These are phyloP conservation scores for Aspergillus novoparasiticus DNA, from an alignment of 2,329 filamentous ascomycete species.

Conservation along the genomic window DNA sequence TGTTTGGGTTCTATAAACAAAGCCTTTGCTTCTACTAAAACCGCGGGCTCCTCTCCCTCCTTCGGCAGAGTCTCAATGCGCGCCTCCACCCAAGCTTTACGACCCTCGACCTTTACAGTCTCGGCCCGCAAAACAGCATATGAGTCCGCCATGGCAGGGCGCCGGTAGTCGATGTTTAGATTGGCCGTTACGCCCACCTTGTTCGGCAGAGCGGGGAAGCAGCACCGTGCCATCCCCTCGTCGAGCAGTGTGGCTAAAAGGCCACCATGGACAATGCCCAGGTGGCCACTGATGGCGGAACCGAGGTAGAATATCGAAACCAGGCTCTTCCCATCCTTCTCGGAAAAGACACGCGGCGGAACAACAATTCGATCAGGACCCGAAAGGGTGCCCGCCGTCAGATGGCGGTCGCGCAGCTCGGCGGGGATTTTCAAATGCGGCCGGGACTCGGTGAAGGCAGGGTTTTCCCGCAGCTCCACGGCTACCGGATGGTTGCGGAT, in stretches of 20 bases:
- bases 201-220: constrained; percentile 84
- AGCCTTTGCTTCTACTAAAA: constrained; percentile 80
- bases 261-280: constrained; percentile 87
- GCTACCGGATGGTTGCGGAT: constrained; percentile 78
- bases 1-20: constrained; percentile 87
- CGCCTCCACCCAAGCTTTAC: constrained; percentile 93
- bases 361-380: constrained; percentile 77
- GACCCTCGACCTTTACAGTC: constrained; percentile 83
- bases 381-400: constrained; percentile 78
- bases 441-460: constrained; percentile 72
- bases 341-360: constrained; percentile 76
- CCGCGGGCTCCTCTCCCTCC: constrained; percentile 62
- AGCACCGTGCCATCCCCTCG: constrained; percentile 84
- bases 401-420: constrained; percentile 68
- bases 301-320: constrained; percentile 79
- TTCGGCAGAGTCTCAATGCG: constrained; percentile 76
- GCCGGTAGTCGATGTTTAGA: constrained; percentile 78
- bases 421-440: constrained; percentile 85
- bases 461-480: constrained; percentile 65
- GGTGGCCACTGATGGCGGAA: constrained; percentile 80
- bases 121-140: constrained; percentile 78
- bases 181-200: constrained; percentile 81
- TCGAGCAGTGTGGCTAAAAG: constrained; percentile 90
- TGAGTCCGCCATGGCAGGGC: constrained; percentile 72
- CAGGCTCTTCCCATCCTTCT: constrained; percentile 68